Conservation (phyloP, 108 stramenopile species). For the Fragilaria crotonensis region DNA sequence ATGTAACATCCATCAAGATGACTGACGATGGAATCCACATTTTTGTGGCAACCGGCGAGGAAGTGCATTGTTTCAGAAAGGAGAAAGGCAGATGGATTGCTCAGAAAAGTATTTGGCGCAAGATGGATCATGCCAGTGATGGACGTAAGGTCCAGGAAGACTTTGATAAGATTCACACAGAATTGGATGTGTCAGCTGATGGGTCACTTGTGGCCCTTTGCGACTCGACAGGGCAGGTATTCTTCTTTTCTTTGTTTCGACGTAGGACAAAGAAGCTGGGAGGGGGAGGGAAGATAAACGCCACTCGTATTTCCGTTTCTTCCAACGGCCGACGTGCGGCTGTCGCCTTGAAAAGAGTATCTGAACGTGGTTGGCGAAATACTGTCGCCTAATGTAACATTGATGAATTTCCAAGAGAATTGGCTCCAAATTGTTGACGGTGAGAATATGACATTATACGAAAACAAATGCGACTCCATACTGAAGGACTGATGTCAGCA, state of each 20-base stretch:
- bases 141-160: background rate
- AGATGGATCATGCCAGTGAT: background rate
- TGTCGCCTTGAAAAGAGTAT: background rate
- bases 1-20: background rate
- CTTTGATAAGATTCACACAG: no score
- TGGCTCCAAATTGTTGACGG: background rate
- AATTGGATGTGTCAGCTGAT: background rate
- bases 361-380: background rate
- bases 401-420: background rate
- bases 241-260: background rate
- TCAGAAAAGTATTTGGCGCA: background rate
- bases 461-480: background rate
- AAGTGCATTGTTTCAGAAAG: background rate
- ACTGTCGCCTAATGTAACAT: background rate
- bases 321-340: background rate
- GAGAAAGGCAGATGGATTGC: background rate
- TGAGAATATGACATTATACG: background rate
- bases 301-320: background rate
- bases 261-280: background rate
- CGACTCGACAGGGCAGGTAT: background rate
- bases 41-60: background rate
- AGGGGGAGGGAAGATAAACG: background rate
- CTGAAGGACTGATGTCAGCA: no score
- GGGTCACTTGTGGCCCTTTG: background rate
- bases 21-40: background rate